Base-by-base conservation (phyloP, 2,329 filamentous ascomycete species). In the Fusarium humuli region DNA sequence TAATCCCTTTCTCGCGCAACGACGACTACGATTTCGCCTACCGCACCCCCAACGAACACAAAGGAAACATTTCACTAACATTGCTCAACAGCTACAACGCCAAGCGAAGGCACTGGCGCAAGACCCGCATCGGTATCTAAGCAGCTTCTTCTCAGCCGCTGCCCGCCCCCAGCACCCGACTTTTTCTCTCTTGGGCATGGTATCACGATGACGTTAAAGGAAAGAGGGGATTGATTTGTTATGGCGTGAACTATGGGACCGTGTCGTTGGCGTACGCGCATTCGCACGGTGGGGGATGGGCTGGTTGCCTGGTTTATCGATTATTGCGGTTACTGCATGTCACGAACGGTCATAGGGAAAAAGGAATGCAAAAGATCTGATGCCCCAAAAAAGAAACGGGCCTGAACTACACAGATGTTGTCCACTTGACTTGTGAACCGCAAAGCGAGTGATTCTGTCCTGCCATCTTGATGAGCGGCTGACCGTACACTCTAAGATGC, bases 91-190 rank as follows among this genome's bases (percentile, higher is more conserved):
- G 96, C 88, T 99, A 99, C 92, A 99, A 99, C 89, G 94, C 96
- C 81, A 99, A 99, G 93, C 90, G 96, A 86, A 93, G 96, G 87
- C 96, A 99, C 85, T 99, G 96, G 96, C 94, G 96, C 89, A 99
- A 99, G 95, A 98, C 96, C 83, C 92, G 94, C 83, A 94, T 99
- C 87, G 94, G 94, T 83, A 97, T 99, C 89, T 99, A 96, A 89
- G 90, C 82, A 27, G 80, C 78, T 78, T 74, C 73, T 71, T 78
- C 22, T 64, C 59, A 69, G 53, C 61, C 46, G 37, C 58, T 62
- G 68, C 66, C 69, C 79, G 76, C 75, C 73, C 73, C 73, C 63
- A 73, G 47, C 65, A 70, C 65, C 64, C 70, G 60, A 71, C 67
- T 57, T 66, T 67, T 59, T 70, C 54, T 65, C 62, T 68, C 61